Evolutionary conservation across 306 rosid species (phyloP).

Genomic region (Cucumis melo): DNA sequence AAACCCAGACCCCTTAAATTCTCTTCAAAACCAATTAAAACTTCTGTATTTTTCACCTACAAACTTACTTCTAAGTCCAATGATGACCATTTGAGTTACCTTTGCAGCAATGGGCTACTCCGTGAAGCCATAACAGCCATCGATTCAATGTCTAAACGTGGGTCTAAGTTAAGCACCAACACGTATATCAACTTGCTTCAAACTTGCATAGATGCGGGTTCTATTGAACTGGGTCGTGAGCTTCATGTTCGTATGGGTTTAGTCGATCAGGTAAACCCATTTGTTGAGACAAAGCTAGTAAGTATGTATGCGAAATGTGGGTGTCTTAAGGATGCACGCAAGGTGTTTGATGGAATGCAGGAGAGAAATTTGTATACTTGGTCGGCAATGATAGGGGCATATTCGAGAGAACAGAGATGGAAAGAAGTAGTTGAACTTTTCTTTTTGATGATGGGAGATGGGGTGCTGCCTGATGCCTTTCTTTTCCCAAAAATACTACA

Average conservation of each 20-base stretch:
- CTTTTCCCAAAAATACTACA: slow-evolving; percentile 60
- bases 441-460: slow-evolving; percentile 50
- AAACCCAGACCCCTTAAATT: slow-evolving; percentile 20
- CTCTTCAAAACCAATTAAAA: slow-evolving; percentile 23
- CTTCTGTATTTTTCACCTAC: slow-evolving; percentile 21
- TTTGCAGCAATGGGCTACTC: slow-evolving; percentile 43
- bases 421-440: slow-evolving; percentile 52
- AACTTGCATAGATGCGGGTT: slow-evolving; percentile 52
- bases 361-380: slow-evolving; percentile 81
- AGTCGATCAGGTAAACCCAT: slow-evolving; percentile 36
- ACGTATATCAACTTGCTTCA: slow-evolving; percentile 58
- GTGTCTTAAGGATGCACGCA: slow-evolving; percentile 50
- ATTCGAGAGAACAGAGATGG: slow-evolving; percentile 52
- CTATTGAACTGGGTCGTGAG: slow-evolving; percentile 55
- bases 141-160: slow-evolving; percentile 46
- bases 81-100: slow-evolving; percentile 33
- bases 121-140: slow-evolving; percentile 46
- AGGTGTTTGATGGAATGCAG: slow-evolving; percentile 64
- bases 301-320: slow-evolving; percentile 92
- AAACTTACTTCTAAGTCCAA: slow-evolving; percentile 12
- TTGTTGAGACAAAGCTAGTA: slow-evolving; percentile 71
- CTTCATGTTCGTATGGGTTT: slow-evolving; percentile 50
- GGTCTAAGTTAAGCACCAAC: slow-evolving; percentile 36
- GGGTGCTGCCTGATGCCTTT: slow-evolving; percentile 54
- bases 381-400: slow-evolving; percentile 94